Base-by-base conservation (phyloP, 371 early-diverging fungal species). In the Mucor velutinosus region DNA sequence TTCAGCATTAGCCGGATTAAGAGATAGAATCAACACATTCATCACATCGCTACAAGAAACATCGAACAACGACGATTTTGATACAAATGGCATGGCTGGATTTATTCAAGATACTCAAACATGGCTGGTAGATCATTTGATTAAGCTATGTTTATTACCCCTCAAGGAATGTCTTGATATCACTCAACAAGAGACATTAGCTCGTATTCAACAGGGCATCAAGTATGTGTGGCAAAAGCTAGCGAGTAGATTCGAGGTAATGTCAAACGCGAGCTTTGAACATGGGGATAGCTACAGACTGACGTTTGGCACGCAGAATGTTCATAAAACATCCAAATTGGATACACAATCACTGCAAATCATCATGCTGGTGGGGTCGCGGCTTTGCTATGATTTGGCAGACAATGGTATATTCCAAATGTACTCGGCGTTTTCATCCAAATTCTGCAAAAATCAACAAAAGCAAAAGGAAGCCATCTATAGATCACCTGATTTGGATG, bases 371-470 rank as follows among this genome's bases (percentile, higher is more conserved):
- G 65, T 80, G 7, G 74, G 74, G 45, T 85, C 88, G 17, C 82
- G 83, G 8, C 71, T 87, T 17, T 85, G 83, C 59, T 82, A 85
- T 41, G 79, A 86, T 58, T 53, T 86, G 7, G 79, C 85, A 3
- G 81, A 80, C 27, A 66, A 76, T 21, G 69, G 72, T 0, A 75
- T 84, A 5, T 71, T 75, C 23, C 79, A 81, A 49, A 30, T 78
- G 5, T 87, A 87, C 67, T 70, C 64, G 17, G 65, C 60, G 0
- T 65, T 80, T 37, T 84, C 84, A 21, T 76, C 72, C 30, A 68
- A 75, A 25, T 67, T 72, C 39, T 80, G 37, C 68, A 66, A 43
- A 56, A 60, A 32, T 37, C 45, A 35, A 58, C 43, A 49, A 23
- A 27, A 57, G 1, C 30, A 12, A n/a, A 25, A 7, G 30, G 27